These are phyloP conservation scores for Erucastrum elatum DNA, from an alignment of 345 rosid species.

Conservation along the genomic window DNA sequence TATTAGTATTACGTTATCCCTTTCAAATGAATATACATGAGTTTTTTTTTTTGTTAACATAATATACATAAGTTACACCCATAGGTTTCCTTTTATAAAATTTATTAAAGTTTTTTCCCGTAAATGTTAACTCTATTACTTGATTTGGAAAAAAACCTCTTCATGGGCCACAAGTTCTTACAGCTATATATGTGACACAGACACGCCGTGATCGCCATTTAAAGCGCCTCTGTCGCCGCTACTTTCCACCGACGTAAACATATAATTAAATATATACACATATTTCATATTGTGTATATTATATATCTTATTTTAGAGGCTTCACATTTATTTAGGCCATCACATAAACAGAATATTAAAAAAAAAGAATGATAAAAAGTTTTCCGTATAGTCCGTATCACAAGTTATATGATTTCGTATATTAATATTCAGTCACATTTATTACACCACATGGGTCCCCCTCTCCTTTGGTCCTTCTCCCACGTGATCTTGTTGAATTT, in stretches of 20 bases:
- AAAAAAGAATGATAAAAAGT: constrained; percentile 4
- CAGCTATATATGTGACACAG: constrained; percentile 21
- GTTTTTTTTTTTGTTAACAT: too few relatives aligned
- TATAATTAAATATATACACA: constrained; percentile 26
- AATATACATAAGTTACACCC: not conserved
- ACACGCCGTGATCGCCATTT: constrained; percentile 39
- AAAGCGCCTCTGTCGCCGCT: constrained; percentile 39
- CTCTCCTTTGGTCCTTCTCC: not conserved
- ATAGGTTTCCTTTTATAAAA: not conserved
- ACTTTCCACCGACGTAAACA: constrained; percentile 34
- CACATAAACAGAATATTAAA: not conserved
- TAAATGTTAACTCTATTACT: constrained; percentile 15
- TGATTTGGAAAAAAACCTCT: constrained; percentile 8
- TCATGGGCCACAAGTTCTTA: not conserved
- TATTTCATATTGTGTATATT: constrained; percentile 1
- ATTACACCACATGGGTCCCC: constrained; percentile 33
- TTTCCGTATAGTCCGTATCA: constrained; percentile 39
- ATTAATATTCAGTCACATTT: not conserved
- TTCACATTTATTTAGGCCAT: constrained; percentile 13
- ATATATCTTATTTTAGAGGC: not conserved
- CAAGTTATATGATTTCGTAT: constrained; percentile 27
- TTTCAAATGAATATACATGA: not conserved
- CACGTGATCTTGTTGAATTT: constrained; percentile 24
- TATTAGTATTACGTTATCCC: too few relatives aligned
- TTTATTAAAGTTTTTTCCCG: not conserved